A percentile compares a stretch with the other conserved stretches of the same genome.
Conservation (phyloP, 768 basidiomycete species). For the Lanmaoa rubissima region DNA sequence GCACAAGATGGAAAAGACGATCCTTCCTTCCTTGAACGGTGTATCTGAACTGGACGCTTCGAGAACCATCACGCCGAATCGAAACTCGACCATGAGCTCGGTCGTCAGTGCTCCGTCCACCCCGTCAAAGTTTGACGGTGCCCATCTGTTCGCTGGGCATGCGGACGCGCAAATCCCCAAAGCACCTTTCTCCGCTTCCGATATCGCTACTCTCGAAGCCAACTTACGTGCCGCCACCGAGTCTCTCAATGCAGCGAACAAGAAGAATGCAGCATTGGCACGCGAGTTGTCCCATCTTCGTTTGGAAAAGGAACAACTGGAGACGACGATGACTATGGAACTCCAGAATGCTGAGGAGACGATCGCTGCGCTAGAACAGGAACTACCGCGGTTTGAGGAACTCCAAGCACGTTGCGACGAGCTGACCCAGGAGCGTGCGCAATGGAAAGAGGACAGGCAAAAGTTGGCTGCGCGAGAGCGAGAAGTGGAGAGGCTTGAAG, state of each 20-base stretch:
- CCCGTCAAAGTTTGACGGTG: slow-evolving; percentile 72
- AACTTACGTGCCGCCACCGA: slow-evolving; percentile 61
- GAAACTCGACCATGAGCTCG: slow-evolving; percentile 52
- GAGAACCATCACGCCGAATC: slow-evolving; percentile 51
- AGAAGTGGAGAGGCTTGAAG: slow-evolving; percentile 39
- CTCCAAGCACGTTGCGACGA: slow-evolving; percentile 46
- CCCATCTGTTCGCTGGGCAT: slow-evolving; percentile 84
- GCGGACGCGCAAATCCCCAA: slow-evolving; percentile 56
- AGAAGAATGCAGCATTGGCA: slow-evolving; percentile 58
- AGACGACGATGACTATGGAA: slow-evolving; percentile 63
- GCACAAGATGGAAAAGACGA: slow-evolving; percentile 61
- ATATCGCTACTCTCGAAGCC: slow-evolving; percentile 56
- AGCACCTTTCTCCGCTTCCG: slow-evolving; percentile 43
- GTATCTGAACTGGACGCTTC: slow-evolving; percentile 40
- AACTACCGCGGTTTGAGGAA: slow-evolving; percentile 50
- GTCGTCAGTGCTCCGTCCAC: slow-evolving; percentile 42
- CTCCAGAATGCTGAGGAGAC: slow-evolving; percentile 66
- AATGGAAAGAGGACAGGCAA: slow-evolving; percentile 50
- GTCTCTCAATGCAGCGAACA: slow-evolving; percentile 55
- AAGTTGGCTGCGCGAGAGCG: slow-evolving; percentile 37
- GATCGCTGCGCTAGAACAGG: slow-evolving; percentile 53
- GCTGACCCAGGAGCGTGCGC: slow-evolving; percentile 47
- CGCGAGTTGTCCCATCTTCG: slow-evolving; percentile 60
- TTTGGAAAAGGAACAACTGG: slow-evolving; percentile 68
- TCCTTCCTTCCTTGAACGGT: slow-evolving; percentile 30